Percentiles rank a stretch among this genome's conserved stretches.
Evolutionary conservation across 148 eudicot genomes (phyloP).

Genomic region (Bassia scoparia): DNA sequence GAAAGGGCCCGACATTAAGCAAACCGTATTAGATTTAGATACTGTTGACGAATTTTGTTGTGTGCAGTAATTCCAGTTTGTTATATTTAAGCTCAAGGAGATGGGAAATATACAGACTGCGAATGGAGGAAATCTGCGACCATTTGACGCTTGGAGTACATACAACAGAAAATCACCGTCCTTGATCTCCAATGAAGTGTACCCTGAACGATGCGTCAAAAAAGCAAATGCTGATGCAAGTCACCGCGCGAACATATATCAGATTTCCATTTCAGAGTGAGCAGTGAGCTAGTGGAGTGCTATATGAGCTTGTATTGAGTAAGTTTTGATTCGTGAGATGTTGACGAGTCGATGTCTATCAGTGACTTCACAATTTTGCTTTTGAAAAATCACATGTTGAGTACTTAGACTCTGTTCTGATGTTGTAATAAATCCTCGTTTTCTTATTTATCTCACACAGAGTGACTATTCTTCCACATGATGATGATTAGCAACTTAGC

Average conservation of each 20-base stretch:
- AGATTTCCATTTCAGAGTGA: background rate
- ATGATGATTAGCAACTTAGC: too few relatives aligned
- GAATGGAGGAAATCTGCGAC: conserved; percentile 45
- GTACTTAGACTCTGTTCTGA: too few relatives aligned
- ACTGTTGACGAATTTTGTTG: conserved; percentile 4
- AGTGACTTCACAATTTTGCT: too few relatives aligned
- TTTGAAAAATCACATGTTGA: too few relatives aligned
- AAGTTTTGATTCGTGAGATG: too few relatives aligned
- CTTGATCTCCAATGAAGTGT: conserved; percentile 42
- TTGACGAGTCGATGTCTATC: too few relatives aligned
- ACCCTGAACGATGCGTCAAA: background rate
- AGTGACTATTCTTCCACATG: too few relatives aligned
- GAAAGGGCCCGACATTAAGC: too few relatives aligned
- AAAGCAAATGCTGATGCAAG: background rate
- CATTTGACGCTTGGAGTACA: conserved; percentile 50
- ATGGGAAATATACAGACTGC: conserved; percentile 57
- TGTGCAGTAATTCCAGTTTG: conserved; percentile 60
- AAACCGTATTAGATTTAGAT: background rate
- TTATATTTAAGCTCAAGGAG: conserved; percentile 63
- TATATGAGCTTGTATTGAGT: background rate
- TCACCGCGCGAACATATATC: background rate
- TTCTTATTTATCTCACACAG: too few relatives aligned
- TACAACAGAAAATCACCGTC: conserved; percentile 47
- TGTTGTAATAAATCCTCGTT: too few relatives aligned
- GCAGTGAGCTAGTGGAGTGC: background rate